Conservation (phyloP, 352 stramenopile species). For the Phytophthora rubi region DNA sequence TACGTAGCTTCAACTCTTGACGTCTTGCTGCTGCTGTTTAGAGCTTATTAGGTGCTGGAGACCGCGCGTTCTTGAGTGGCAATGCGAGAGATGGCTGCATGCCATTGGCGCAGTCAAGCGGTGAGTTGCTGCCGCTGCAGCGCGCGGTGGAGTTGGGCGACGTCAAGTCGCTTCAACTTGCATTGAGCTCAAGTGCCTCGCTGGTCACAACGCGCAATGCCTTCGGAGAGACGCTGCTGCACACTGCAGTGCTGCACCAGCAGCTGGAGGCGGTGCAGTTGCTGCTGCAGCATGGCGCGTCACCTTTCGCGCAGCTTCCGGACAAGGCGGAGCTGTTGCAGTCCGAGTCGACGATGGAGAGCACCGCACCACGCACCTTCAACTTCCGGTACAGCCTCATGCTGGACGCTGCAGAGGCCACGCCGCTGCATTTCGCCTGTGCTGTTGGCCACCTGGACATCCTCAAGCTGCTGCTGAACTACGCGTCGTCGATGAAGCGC, state of each 20-base stretch:
- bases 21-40: slow-evolving; percentile 12
- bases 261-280: slow-evolving; percentile 55
- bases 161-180: slow-evolving; percentile 33
- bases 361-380: slow-evolving; percentile 50
- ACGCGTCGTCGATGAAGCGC: slow-evolving; percentile 17
- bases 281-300: slow-evolving; percentile 58
- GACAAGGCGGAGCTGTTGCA: slow-evolving; percentile 21
- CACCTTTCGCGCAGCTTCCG: slow-evolving; percentile 43
- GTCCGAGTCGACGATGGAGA: slow-evolving; percentile 45
- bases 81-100: slow-evolving; percentile 25
- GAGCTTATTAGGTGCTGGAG: slow-evolving; percentile 54
- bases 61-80: slow-evolving; percentile 57
- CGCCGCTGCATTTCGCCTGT: slow-evolving; percentile 72
- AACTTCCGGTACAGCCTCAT: slow-evolving; percentile 70
- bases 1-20: background rate
- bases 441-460: slow-evolving; percentile 59
- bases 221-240: slow-evolving; percentile 71
- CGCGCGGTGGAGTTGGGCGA: slow-evolving; percentile 67
- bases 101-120: slow-evolving; percentile 44
- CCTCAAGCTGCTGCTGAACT: slow-evolving; percentile 60
- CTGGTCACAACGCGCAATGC: slow-evolving; percentile 38
- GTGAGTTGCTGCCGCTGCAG: slow-evolving; percentile 47
- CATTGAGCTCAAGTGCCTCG: slow-evolving; percentile 14
- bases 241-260: slow-evolving; percentile 68
- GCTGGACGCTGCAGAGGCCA: slow-evolving; percentile 60